phyloP scores from a whole-genome alignment of 495 filamentous ascomycete species.

The Aspergillus taichungensis region DNA sequence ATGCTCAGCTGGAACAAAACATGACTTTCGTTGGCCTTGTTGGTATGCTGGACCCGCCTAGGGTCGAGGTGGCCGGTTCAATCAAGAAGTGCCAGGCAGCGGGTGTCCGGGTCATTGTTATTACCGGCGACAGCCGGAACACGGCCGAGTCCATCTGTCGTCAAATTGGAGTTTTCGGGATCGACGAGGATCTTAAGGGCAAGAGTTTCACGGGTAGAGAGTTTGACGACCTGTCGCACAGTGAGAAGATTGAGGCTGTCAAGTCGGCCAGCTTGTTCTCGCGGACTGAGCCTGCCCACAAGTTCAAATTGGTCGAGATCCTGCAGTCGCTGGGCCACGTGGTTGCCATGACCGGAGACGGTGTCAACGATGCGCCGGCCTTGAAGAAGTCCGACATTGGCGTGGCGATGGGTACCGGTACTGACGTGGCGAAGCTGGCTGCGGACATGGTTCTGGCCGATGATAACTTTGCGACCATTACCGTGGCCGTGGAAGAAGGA shows the following conservation, averaged over 20 bases:
- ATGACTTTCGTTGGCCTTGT: constrained; percentile 92
- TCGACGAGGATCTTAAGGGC: constrained; percentile 71
- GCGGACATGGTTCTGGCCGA: constrained; percentile 99
- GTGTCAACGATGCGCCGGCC: constrained; percentile 97
- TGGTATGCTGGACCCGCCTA: constrained; percentile 95
- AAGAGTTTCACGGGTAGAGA: constrained; percentile 95
- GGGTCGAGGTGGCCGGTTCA: constrained; percentile 80
- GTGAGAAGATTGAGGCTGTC: constrained; percentile 72
- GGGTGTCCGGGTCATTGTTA: constrained; percentile 94
- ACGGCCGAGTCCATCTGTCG: constrained; percentile 97
- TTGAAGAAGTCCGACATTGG: constrained; percentile 99
- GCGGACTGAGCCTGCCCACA: constrained; percentile 92
- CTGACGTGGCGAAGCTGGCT: constrained; percentile 93
- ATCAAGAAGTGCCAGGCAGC: constrained; percentile 85
- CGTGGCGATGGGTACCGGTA: constrained; percentile 97
- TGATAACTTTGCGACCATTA: constrained; percentile 98
- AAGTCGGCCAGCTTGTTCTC: constrained; percentile 88
- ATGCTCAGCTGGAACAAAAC: constrained; percentile 77
- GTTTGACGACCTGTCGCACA: constrained; percentile 76
- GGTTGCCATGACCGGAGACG: constrained; percentile 98
- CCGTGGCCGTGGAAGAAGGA: constrained; percentile 91
- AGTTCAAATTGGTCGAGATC: constrained; percentile 91
- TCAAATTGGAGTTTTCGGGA: constrained; percentile 87
- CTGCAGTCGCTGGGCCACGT: constrained; percentile 90
- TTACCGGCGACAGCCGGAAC: constrained; percentile 96